Base-by-base conservation (phyloP, 768 basidiomycete genomes). In the Baorangia bicolor region DNA sequence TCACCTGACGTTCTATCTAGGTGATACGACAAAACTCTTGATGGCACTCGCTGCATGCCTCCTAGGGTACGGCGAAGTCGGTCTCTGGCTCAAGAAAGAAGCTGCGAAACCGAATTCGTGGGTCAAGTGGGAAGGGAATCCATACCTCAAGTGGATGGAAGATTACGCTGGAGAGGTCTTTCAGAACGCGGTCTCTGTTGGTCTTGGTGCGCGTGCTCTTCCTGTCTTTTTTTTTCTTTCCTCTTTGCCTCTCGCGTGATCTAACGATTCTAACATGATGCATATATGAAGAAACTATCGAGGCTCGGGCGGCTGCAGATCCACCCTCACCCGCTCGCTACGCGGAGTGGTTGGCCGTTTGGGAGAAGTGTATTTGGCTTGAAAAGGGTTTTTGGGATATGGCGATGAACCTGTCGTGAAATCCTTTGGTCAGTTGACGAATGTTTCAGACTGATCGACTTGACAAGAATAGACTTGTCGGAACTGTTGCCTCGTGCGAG, bases 381-480 rank as follows among this genome's bases (percentile, higher is more conserved):
- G 94, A 98, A 73, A 88, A 83, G 61, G 83, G 79, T 0, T 96
- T 96, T 68, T 98, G 94, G 94, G 90, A 95, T 43, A 84, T 84
- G 77, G 82, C 82, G 5, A 66, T 86, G 62, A 57, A 63, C 20
- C 39, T 62, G 30, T 53, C 51, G 7, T 63, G 47, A 64, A 38
- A 14, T 38, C 4, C 4, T 12, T 27, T 8, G 18, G 11, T 27
- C 8, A 8, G 21, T 6, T 7, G 21, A 47, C 41, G 16, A 13
- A 13, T 2, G 13, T 21, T 12, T 4, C 39, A 13, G 20, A 21
- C 5, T 31, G 14, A 14, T 23, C 14, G 33, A 20, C 8, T 13
- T 16, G 30, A 16, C 21, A 10, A 9, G 7, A 46, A 21, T 16
- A 5, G 10, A 11, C 27, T 27, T 27, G 16, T 0, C 21, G 39